Conservation (phyloP, 2,329 filamentous ascomycete genomes). For the Epichloe gansuensis region DNA sequence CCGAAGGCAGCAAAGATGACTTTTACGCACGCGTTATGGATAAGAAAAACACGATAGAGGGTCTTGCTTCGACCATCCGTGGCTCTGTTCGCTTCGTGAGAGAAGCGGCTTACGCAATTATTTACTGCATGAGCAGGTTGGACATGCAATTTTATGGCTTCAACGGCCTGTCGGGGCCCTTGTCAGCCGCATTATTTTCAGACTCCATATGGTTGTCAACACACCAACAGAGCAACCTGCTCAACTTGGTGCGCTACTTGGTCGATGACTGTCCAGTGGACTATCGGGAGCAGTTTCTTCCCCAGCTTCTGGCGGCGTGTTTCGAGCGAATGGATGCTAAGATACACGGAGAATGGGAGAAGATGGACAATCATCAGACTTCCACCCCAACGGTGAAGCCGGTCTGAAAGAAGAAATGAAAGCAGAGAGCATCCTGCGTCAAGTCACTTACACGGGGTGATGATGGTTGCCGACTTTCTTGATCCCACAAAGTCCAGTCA, state of each 20-base stretch:
- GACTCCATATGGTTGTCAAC: slow-evolving; percentile 75
- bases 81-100: slow-evolving; percentile 81
- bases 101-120: slow-evolving; percentile 86
- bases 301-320: slow-evolving; percentile 67
- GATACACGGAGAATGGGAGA: slow-evolving; percentile 76
- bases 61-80: slow-evolving; percentile 84
- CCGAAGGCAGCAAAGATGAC: slow-evolving; percentile 86
- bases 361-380: slow-evolving; percentile 52
- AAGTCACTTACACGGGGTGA: slow-evolving; percentile 82
- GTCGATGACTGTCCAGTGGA: slow-evolving; percentile 85
- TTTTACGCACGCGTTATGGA: slow-evolving; percentile 88
- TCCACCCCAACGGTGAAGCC: slow-evolving; percentile 60
- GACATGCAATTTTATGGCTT: slow-evolving; percentile 88
- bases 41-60: slow-evolving; percentile 81
- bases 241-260: slow-evolving; percentile 77
- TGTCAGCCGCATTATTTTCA: slow-evolving; percentile 74
- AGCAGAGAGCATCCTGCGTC: slow-evolving; percentile 84
- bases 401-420: slow-evolving; percentile 90
- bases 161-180: slow-evolving; percentile 64
- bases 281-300: slow-evolving; percentile 67
- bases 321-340: slow-evolving; percentile 83
- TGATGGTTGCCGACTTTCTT: slow-evolving; percentile 81
- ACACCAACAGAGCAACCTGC: slow-evolving; percentile 86
- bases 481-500: slow-evolving; percentile 59
- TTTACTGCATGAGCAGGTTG: slow-evolving; percentile 85